Base-by-base conservation (phyloP, 768 basidiomycete genomes). In the Cystofilobasidium bisporidii region DNA sequence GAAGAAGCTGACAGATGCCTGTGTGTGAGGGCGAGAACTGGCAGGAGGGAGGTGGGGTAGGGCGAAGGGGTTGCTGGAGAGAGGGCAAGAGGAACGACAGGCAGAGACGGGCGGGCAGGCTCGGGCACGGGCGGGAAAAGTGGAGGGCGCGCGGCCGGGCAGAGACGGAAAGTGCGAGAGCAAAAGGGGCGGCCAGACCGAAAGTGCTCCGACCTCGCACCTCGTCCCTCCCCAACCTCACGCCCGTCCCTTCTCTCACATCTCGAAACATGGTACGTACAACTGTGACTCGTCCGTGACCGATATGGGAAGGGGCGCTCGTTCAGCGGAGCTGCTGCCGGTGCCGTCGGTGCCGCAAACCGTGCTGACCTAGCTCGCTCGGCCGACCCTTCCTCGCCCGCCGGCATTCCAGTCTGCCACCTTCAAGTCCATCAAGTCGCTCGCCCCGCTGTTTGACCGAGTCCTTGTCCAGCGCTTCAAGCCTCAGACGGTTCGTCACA, bases 381-480 rank as follows among this genome's bases (percentile, higher is more conserved):
- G 40, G 40, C 40, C 40, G 10, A 41, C 40, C 40, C 43, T 4
- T 43, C 36, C 6, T 36, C 36, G 6, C 36, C 36, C 36, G 5
- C 36, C 36, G 36, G 12, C 6, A 36, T 12, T 5, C 36, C 36
- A 89, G 79, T 67, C 65, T 28, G 87, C 90, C 72, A 94, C 92
- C 30, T 91, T 98, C 86, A 96, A 90, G 80, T 86, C 86, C 72
- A 97, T 97, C 84, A 89, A 84, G 81, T 81, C 92, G 67, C 77
- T 98, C 72, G 79, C 89, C 71, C 94, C 94, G 69, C 84, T 98
- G 61, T 81, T 98, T 65, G 94, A 98, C 86, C 89, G 94, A 71
- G 89, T 98, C 71, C 83, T 98, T 72, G 92, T 98, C 70, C 94
- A 97, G 80, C 84, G 93, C 66, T 94, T 94, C 86, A 98, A 97